A percentile compares a stretch with the other conserved stretches of the same genome.
Conservation (phyloP, 495 filamentous ascomycete species). For the Chaetomium tenue region DNA sequence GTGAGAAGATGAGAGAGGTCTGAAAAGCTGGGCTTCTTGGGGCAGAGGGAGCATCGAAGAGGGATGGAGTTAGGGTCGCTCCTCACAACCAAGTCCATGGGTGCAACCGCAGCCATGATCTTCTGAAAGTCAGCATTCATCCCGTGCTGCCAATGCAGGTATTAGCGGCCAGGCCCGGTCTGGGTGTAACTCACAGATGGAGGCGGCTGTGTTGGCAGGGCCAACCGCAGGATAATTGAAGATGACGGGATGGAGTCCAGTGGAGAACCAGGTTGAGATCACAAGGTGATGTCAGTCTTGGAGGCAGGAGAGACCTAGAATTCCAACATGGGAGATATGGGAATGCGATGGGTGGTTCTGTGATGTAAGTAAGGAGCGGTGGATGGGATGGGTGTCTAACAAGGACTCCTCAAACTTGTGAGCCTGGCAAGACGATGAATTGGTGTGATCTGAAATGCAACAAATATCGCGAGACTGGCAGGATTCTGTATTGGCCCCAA, state of each 20-base stretch:
- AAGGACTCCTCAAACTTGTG: neutral
- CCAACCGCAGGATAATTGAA: constrained; percentile 25
- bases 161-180: constrained; percentile 6
- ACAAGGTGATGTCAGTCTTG: neutral
- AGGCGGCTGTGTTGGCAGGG: neutral
- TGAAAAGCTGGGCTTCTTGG: constrained; percentile 73
- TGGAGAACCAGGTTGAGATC: constrained; percentile 1
- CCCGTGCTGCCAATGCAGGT: constrained; percentile 2
- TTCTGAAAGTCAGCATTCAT: constrained; percentile 25
- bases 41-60: constrained; percentile 76
- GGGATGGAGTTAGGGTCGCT: constrained; percentile 44
- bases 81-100: constrained; percentile 32
- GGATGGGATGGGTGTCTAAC: neutral
- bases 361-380: neutral
- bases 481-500: neutral
- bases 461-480: neutral
- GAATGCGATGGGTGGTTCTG: neutral
- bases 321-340: neutral
- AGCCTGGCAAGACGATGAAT: neutral
- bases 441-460: neutral
- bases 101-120: constrained; percentile 39
- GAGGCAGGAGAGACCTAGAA: constrained; percentile 26
- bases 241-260: neutral
- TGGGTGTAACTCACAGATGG: constrained; percentile 27
- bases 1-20: constrained; percentile 87